Conservation (phyloP, 139 green algal species). For the Coelastrella sp. region DNA sequence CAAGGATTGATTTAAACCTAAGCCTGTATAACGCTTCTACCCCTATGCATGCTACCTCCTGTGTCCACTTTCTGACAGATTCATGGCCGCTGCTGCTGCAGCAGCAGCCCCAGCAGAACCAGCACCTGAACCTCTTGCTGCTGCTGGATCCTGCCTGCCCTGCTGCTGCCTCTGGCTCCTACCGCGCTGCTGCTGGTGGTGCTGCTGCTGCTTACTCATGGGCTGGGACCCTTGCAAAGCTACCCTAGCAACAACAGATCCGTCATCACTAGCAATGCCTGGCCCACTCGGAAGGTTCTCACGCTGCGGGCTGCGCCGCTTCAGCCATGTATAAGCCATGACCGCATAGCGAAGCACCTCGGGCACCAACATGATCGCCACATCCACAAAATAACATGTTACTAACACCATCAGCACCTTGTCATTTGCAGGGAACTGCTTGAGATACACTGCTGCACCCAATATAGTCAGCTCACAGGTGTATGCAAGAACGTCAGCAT, state of each 20-base stretch:
- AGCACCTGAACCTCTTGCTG: background rate
- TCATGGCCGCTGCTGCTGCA: conserved; percentile 4
- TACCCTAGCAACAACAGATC: background rate
- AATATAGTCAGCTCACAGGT: conserved; percentile 22
- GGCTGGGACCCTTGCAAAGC: background rate
- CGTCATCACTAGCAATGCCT: background rate
- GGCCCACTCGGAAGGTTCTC: background rate
- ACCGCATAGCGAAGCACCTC: background rate
- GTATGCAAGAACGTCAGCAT: conserved; percentile 19
- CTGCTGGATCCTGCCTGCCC: background rate
- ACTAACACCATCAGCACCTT: background rate
- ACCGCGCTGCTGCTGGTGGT: background rate
- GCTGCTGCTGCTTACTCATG: no score
- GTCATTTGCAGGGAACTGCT: background rate
- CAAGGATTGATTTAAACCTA: no score
- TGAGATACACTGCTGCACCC: conserved; percentile 1
- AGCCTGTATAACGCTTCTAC: no score
- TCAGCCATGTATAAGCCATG: conserved; percentile 16
- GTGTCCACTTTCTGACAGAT: background rate
- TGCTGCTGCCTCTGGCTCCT: background rate
- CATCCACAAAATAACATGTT: conserved; percentile 33
- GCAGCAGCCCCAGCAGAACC: background rate
- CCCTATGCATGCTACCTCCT: no score
- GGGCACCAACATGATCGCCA: conserved; percentile 23
- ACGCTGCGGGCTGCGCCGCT: background rate